Conservation (phyloP, 176 grass and related monocot genomes). For the Oryza meridionalis region DNA sequence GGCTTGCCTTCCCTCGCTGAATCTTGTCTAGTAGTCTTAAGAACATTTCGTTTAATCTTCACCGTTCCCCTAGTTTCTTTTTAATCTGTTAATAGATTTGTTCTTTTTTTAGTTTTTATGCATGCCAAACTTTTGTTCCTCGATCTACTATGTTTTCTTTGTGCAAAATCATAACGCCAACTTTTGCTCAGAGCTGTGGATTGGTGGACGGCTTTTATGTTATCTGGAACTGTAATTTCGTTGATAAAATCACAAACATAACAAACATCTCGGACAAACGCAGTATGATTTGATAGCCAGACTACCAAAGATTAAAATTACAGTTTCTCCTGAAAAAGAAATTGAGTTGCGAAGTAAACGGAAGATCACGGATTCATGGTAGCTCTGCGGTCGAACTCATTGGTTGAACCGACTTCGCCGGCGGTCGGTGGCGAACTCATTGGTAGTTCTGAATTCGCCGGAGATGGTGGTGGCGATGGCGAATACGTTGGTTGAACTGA, state of each 20-base stretch:
- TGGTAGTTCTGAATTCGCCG: too few relatives aligned
- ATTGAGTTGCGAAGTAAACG: background rate
- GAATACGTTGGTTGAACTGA: background rate
- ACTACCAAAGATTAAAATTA: background rate
- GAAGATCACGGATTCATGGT: too few relatives aligned
- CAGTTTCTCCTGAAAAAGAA: background rate
- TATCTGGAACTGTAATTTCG: background rate
- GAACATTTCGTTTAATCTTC: slow-evolving; percentile 28
- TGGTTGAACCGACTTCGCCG: background rate
- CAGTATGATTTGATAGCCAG: background rate
- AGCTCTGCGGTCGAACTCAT: too few relatives aligned
- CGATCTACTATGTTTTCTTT: too few relatives aligned
- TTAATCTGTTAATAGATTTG: too few relatives aligned
- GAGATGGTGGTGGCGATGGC: background rate
- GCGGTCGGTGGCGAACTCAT: too few relatives aligned
- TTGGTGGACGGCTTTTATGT: too few relatives aligned
- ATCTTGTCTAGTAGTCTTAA: slow-evolving; percentile 67
- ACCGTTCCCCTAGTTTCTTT: background rate
- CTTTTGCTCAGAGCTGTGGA: too few relatives aligned
- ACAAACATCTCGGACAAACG: background rate
- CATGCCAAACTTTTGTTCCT: too few relatives aligned
- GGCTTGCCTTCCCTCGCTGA: slow-evolving; percentile 38
- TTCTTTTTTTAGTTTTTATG: background rate
- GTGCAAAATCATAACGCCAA: background rate
- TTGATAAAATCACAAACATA: background rate